Evolutionary conservation across 2,329 filamentous ascomycete genomes (phyloP).

Genomic region (Rhinocladiella mackenziei): DNA sequence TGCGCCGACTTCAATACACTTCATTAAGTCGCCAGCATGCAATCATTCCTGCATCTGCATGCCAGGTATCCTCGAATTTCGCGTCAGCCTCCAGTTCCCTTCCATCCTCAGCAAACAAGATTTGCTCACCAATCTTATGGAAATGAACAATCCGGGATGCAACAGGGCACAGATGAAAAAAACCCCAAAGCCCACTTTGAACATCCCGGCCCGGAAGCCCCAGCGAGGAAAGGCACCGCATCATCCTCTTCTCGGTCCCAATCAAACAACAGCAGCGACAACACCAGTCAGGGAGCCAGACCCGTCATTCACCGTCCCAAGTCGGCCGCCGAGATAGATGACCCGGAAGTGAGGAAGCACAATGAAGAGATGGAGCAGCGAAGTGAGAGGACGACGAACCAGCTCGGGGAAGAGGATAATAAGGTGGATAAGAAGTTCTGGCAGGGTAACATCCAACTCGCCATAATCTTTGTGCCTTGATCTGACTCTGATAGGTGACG

Average conservation of each 20-base stretch:
- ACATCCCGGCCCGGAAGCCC: slow-evolving; percentile 29
- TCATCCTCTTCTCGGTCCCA: background rate
- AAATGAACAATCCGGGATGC: slow-evolving; percentile 24
- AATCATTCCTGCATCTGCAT: slow-evolving; percentile 10
- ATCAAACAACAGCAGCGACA: background rate
- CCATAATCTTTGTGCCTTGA: background rate
- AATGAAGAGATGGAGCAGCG: slow-evolving; percentile 21
- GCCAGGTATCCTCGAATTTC: slow-evolving; percentile 11
- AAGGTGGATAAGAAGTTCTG: slow-evolving; percentile 31
- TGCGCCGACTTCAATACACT: background rate
- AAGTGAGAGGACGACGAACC: slow-evolving; percentile 23
- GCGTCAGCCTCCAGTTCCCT: slow-evolving; percentile 4
- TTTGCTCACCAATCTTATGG: slow-evolving; percentile 26
- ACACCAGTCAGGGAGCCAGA: slow-evolving; percentile 10
- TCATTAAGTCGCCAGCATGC: slow-evolving; percentile 9
- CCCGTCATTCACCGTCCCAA: slow-evolving; percentile 26
- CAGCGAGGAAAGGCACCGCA: slow-evolving; percentile 19
- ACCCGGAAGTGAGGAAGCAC: slow-evolving; percentile 29
- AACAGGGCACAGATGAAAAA: slow-evolving; percentile 22
- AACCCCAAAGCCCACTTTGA: slow-evolving; percentile 26
- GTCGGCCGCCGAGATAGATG: slow-evolving; percentile 26
- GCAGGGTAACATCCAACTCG: slow-evolving; percentile 21
- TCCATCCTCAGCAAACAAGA: slow-evolving; percentile 12
- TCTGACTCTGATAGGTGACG: slow-evolving; percentile 22
- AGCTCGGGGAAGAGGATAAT: slow-evolving; percentile 28